Base-by-base conservation (phyloP, 2,329 filamentous ascomycete species). In the Aspergillus bombycis region DNA sequence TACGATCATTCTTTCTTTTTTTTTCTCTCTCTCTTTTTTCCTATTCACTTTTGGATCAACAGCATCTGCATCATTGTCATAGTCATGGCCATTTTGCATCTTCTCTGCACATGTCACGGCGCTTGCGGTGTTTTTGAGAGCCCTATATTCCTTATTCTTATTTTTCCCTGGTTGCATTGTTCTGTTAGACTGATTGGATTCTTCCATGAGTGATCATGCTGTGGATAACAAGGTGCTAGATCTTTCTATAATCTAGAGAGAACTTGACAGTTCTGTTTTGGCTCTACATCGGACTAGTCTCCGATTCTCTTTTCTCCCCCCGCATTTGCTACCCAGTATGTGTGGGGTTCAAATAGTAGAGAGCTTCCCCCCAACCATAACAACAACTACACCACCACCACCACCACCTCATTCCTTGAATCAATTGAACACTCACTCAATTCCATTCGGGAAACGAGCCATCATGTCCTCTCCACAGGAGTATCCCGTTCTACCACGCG, bases 401-500 rank as follows among this genome's bases (percentile, higher is more conserved):
- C 28, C 50, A 43, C 34, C 41, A 46, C 53, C 26, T n/a, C 50
- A 36, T 50, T 56, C 28, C 16, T 34, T 38, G 9, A 9, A n/a
- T 50, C 54, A 10, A 53, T 30, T n/a, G 4, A 34, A 46, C 19
- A n/a, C 34, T 38, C 11, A 21, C 8, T 21, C 21, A 54, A 30
- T 1, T 21, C 28, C 43, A 28, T 34, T 11, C 14, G 45, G 11
- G 16, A 26, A 46, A 46, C 12, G 12, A 19, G 46, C 56, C 45
- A 63, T 11, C 36, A 75, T 75, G 73, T 57, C 66, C 2, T 54
- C 58, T 38, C 45, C 65, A 10, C 62, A 54, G 38, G 63, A 70
- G 21, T 73, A 75, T 58, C 69, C 72, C 4, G 30, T 65, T 6
- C 66, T 77, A 11, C 60, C 73, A 7, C 69, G 71, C 60, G 64